Evolutionary conservation across 345 rosid genomes (phyloP).

Genomic region (Acer yangbiense): DNA sequence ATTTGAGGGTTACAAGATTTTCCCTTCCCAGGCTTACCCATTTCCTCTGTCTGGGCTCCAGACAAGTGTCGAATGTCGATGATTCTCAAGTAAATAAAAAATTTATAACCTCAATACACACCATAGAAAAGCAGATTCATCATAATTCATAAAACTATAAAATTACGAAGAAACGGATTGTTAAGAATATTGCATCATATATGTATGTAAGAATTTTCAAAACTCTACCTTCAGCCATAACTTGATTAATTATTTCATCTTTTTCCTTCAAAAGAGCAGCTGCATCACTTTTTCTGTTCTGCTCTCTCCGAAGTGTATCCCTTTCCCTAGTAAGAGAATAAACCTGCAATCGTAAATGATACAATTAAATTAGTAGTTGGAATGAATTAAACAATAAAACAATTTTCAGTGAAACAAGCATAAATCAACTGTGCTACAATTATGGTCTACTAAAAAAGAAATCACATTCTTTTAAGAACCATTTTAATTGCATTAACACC

Average conservation of each 20-base stretch:
- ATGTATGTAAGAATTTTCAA: conserved; percentile 13
- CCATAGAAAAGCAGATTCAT: not conserved
- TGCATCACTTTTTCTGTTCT: conserved; percentile 90
- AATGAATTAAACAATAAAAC: not conserved
- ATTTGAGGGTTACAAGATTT: not conserved
- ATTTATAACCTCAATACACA: not conserved
- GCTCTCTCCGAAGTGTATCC: conserved; percentile 97
- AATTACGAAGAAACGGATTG: conserved; percentile 6
- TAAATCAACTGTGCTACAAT: not conserved
- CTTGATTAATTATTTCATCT: conserved; percentile 97
- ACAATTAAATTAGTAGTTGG: conserved; percentile 11
- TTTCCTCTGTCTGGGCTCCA: not conserved
- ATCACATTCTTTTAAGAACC: not conserved
- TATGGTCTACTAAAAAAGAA: not conserved
- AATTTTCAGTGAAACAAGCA: not conserved
- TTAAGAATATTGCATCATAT: not conserved
- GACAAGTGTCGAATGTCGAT: not conserved
- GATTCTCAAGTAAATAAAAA: not conserved
- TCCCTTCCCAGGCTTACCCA: not conserved
- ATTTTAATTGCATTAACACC: not conserved
- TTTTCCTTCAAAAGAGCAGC: conserved; percentile 98
- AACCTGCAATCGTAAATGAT: conserved; percentile 49
- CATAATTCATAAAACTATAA: conserved; percentile 11
- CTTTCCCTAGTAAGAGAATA: conserved; percentile 98
- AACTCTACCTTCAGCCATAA: conserved; percentile 97